phyloP scores from a whole-genome alignment of 2,329 filamentous ascomycete genomes.

The Escovopsis weberi region DNA sequence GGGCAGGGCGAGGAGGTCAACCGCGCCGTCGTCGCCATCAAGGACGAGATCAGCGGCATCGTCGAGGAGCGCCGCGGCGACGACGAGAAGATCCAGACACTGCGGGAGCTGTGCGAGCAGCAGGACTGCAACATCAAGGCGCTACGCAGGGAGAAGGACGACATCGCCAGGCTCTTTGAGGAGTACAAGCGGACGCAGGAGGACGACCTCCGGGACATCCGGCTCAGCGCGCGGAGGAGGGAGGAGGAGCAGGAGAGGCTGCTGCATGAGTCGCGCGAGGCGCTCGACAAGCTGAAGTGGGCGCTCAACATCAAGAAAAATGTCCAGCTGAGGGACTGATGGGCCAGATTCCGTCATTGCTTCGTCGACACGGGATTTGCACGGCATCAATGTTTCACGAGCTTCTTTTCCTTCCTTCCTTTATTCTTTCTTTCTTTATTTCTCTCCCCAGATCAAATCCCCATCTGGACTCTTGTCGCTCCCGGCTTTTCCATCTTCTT shows the following conservation, averaged over 20 bases:
- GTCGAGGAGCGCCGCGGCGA: slow-evolving; percentile 42
- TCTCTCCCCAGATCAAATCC: neutral
- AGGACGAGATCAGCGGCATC: slow-evolving; percentile 38
- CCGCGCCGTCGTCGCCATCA: slow-evolving; percentile 33
- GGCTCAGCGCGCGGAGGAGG: slow-evolving; percentile 38
- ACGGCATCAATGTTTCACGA: too few species aligned
- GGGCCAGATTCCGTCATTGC: neutral
- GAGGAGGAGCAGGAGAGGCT: slow-evolving; percentile 47
- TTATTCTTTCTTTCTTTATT: slow-evolving; percentile 2
- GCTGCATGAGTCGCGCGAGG: slow-evolving; percentile 42
- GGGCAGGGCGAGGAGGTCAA: slow-evolving; percentile 50
- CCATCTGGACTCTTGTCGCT: too few species aligned
- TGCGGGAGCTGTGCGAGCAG: slow-evolving; percentile 58
- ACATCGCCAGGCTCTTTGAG: slow-evolving; percentile 45
- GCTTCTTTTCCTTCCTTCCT: slow-evolving; percentile 1
- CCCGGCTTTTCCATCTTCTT: too few species aligned
- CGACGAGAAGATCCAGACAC: slow-evolving; percentile 46
- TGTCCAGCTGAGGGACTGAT: slow-evolving; percentile 21
- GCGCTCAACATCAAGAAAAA: slow-evolving; percentile 53
- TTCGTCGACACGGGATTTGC: too few species aligned
- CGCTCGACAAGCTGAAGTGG: slow-evolving; percentile 58
- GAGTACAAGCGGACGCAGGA: slow-evolving; percentile 52
- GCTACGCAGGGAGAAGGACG: slow-evolving; percentile 45
- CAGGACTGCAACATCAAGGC: slow-evolving; percentile 54
- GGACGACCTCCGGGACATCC: slow-evolving; percentile 43